A percentile compares a stretch with the other conserved stretches of the same genome.
Evolutionary conservation across 306 rosid genomes (phyloP).

Genomic region (Medicago ruthenica): DNA sequence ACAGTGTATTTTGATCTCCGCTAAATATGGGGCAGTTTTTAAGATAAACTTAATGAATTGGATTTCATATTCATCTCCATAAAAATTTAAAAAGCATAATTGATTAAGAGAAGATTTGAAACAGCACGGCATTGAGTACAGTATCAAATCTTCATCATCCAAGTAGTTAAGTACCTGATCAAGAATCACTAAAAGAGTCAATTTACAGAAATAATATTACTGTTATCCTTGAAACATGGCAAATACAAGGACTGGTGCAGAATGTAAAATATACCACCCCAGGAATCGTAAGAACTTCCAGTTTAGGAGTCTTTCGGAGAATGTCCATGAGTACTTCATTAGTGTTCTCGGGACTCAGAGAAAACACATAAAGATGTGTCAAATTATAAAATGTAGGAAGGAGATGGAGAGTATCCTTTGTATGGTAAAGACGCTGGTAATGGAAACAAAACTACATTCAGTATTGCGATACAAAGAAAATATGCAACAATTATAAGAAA

Average conservation of each 20-base stretch:
- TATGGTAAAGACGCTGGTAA: neutral
- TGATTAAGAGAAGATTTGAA: conserved; percentile 25
- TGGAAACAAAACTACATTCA: neutral
- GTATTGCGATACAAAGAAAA: neutral
- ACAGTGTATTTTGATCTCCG: conserved; percentile 20
- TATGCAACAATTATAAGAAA: neutral
- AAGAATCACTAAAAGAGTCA: neutral
- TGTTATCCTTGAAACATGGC: conserved; percentile 4
- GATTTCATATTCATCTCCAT: conserved; percentile 34
- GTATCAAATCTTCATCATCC: conserved; percentile 22
- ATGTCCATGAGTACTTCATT: neutral
- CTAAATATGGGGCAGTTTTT: conserved; percentile 27
- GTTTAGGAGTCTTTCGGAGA: neutral
- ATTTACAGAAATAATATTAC: neutral
- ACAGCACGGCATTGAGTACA: conserved; percentile 28
- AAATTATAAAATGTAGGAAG: conserved; percentile 6
- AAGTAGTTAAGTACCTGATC: conserved; percentile 35
- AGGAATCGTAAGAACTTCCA: neutral
- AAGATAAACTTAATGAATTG: conserved; percentile 26
- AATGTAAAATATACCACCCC: conserved; percentile 33
- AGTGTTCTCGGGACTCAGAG: neutral
- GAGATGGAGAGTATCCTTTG: neutral
- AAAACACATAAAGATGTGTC: neutral
- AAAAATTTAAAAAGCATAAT: conserved; percentile 32
- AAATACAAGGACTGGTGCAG: neutral